These are phyloP conservation scores for Obelidium mucronatum DNA, from an alignment of 192 early-diverging fungal genomes.

Conservation along the genomic window DNA sequence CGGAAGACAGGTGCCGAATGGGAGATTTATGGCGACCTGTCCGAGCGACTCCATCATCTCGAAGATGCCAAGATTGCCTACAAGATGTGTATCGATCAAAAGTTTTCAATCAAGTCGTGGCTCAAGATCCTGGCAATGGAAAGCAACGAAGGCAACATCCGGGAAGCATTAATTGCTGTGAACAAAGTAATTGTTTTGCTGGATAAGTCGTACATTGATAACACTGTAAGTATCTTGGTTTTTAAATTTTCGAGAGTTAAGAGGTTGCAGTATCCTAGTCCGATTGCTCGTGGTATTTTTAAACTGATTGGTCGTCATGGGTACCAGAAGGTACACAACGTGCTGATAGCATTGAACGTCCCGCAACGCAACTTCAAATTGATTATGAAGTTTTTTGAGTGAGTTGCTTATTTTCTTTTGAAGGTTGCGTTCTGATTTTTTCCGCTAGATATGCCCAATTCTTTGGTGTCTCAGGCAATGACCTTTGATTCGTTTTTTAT, in stretches of 20 bases:
- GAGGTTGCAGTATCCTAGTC: constrained; percentile 79
- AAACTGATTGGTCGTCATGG: constrained; percentile 88
- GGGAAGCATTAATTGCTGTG: constrained; percentile 78
- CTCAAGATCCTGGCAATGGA: constrained; percentile 85
- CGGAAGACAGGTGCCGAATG: constrained; percentile 97
- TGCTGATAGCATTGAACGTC: constrained; percentile 87
- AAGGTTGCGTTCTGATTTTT: too few species aligned
- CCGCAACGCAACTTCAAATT: constrained; percentile 78
- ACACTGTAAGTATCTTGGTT: constrained; percentile 65
- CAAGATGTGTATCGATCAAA: constrained; percentile 84
- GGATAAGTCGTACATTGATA: constrained; percentile 92
- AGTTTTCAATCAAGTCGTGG: constrained; percentile 93
- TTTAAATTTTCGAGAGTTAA: background rate
- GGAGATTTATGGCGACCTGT: constrained; percentile 96
- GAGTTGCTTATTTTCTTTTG: background rate
- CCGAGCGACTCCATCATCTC: constrained; percentile 81
- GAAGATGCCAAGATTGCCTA: constrained; percentile 95
- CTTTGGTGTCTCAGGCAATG: background rate
- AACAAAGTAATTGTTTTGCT: constrained; percentile 86
- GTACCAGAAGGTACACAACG: constrained; percentile 91
- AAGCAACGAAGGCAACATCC: constrained; percentile 80
- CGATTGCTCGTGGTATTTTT: constrained; percentile 83
- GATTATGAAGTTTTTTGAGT: constrained; percentile 64
- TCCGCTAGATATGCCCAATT: background rate
- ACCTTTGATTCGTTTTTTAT: background rate